Percentiles rank a stretch among this genome's conserved stretches.
phyloP scores from a whole-genome alignment of 2,329 filamentous ascomycete species.

The Trichothecium sympodiale region DNA sequence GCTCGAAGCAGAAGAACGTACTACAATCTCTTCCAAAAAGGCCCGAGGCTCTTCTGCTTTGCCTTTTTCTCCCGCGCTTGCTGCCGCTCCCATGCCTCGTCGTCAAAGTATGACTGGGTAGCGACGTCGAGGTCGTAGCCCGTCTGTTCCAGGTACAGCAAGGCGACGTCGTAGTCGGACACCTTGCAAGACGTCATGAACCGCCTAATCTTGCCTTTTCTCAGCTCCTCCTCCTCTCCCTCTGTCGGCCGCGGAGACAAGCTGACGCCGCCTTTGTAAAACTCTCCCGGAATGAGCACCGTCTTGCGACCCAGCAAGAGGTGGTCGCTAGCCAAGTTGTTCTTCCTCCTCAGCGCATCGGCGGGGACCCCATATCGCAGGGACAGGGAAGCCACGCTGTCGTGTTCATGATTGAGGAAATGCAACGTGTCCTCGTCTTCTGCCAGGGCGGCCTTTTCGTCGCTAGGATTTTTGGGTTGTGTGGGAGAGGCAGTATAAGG shows the following conservation, averaged over 20 bases:
- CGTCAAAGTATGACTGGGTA: constrained; percentile 52
- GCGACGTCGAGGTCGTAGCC: constrained; percentile 56
- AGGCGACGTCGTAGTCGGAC: constrained; percentile 62
- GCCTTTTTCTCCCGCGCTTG: constrained; percentile 35
- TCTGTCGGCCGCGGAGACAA: constrained; percentile 62
- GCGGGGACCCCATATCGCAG: constrained; percentile 61
- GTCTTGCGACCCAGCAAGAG: constrained; percentile 59
- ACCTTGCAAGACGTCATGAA: constrained; percentile 77
- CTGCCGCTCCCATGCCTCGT: constrained; percentile 65
- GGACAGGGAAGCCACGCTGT: constrained; percentile 57
- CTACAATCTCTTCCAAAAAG: constrained; percentile 21
- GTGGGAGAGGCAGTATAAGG: constrained; percentile 21
- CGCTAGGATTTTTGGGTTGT: constrained; percentile 2
- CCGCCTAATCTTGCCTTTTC: constrained; percentile 58
- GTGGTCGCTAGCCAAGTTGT: constrained; percentile 62
- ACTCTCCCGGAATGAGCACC: constrained; percentile 58
- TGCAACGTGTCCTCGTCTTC: constrained; percentile 54
- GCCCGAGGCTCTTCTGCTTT: constrained; percentile 16
- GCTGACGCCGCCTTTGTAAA: constrained; percentile 55
- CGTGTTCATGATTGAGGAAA: constrained; percentile 59
- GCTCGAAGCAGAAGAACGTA: neutral
- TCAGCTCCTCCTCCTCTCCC: constrained; percentile 60
- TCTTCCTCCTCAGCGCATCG: constrained; percentile 49
- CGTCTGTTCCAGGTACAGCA: constrained; percentile 62
- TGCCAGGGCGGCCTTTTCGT: constrained; percentile 14